Evolutionary conservation across 192 early-diverging fungal genomes (phyloP).

Genomic region (Entomortierella lignicola): DNA sequence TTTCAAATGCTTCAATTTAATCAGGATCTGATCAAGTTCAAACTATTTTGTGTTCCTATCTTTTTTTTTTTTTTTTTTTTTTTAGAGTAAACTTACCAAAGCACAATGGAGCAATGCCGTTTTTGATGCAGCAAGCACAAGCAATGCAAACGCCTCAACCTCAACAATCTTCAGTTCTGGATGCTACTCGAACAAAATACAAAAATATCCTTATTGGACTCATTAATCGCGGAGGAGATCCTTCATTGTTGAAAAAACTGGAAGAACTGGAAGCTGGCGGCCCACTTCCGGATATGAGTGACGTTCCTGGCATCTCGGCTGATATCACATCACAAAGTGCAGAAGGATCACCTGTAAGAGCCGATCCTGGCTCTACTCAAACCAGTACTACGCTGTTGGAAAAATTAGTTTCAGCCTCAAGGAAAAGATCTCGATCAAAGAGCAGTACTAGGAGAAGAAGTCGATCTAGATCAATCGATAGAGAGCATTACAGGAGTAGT

Average conservation of each 20-base stretch:
- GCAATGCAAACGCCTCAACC: conserved; percentile 42
- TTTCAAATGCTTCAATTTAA: background rate
- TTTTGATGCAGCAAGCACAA: conserved; percentile 48
- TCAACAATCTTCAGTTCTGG: conserved; percentile 8
- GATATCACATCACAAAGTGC: conserved; percentile 8
- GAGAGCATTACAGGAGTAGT: conserved; percentile 26
- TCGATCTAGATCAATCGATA: conserved; percentile 33
- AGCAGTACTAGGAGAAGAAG: conserved; percentile 38
- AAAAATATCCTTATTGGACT: conserved; percentile 48
- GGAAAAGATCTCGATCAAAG: conserved; percentile 30
- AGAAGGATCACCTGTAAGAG: conserved; percentile 15
- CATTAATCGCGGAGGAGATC: conserved; percentile 46
- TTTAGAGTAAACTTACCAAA: conserved; percentile 38
- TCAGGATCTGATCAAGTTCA: background rate
- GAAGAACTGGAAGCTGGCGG: conserved; percentile 46
- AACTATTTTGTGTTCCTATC: background rate
- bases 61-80: background rate
- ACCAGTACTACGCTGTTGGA: conserved; percentile 21
- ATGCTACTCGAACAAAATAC: conserved; percentile 32
- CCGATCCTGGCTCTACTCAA: background rate
- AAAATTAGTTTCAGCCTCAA: conserved; percentile 36
- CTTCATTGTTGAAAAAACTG: conserved; percentile 37
- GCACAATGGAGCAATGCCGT: conserved; percentile 42
- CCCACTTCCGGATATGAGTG: conserved; percentile 36
- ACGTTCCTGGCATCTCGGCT: conserved; percentile 29